Percentiles rank a stretch among this genome's conserved stretches.
Conservation (phyloP, 2,329 filamentous ascomycete species). For the Scolecobasidium constrictum region DNA sequence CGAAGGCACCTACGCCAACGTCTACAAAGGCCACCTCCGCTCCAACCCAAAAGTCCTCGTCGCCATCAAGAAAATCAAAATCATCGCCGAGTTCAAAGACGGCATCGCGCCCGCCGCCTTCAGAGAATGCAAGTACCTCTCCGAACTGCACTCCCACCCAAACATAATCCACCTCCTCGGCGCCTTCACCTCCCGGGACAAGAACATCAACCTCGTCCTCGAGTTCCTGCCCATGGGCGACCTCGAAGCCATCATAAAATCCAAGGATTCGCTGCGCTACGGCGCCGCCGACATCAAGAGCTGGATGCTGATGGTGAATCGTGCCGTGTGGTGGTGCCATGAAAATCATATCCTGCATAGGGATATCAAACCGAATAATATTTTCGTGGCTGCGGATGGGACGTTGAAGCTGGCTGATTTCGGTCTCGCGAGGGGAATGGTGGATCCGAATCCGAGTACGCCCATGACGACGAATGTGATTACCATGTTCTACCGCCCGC, state of each 20-base stretch:
- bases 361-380: constrained; percentile 98
- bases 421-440: constrained; percentile 79
- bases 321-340: constrained; percentile 94
- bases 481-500: constrained; percentile 92
- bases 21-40: constrained; percentile 77
- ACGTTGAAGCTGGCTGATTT: constrained; percentile 97
- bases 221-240: constrained; percentile 92
- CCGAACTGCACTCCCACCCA: constrained; percentile 85
- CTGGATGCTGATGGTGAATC: constrained; percentile 96
- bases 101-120: constrained; percentile 91
- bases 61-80: constrained; percentile 89
- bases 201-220: constrained; percentile 91
- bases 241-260: constrained; percentile 86
- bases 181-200: constrained; percentile 91
- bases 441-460: constrained; percentile 66
- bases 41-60: constrained; percentile 62
- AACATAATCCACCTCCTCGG: constrained; percentile 91
- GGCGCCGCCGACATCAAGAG: constrained; percentile 86
- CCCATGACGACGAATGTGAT: constrained; percentile 89
- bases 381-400: constrained; percentile 85
- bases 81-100: constrained; percentile 76
- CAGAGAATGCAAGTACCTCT: constrained; percentile 89
- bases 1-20: constrained; percentile 93
- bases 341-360: constrained; percentile 88
- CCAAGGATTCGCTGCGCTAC: constrained; percentile 67